Base-by-base conservation (phyloP, 257 asterid genomes). In the Perilla frutescens region DNA sequence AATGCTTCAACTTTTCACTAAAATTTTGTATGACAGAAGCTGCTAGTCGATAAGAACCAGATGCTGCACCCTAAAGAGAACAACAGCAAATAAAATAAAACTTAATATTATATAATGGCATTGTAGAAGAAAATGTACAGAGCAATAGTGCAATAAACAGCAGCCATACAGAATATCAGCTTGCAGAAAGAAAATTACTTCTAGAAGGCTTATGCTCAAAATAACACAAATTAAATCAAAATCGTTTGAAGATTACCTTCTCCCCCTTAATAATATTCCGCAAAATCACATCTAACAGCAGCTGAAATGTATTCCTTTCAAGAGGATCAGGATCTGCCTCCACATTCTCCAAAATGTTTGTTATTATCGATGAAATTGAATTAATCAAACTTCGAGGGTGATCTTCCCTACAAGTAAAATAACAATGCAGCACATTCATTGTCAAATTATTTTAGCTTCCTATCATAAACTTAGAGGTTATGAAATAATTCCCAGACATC, bases 201-300 rank as follows among this genome's bases (percentile, higher is more conserved):
- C n/a, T 32, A 20, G 41, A 44, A 71, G 75, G 29, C n/a, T 72
- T 53, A 29, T 70, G 36, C 74, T 48, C 26, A 36, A 58, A 14
- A 49, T 10, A 61, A 62, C 62, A 43, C 13, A 76, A 45, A 58
- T 6, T 45, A 66, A 66, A 58, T 13, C 44, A 49, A 45, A 68
- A 44, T 8, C 36, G 44, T 73, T 2, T 41, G 50, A 67, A n/a
- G 29, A 77, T 44, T 65, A 87, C 98, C 96, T 89, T 83, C 56
- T 77, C 73, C 73, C 88, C 91, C 79, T 81, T 84, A 77, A 90
- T 70, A 79, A 92, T 84, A 82, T 89, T 89, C 80, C 80, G 89
- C 74, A 93, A 78, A 80, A 93, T 77, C 84, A 90, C 86, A 76
- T 89, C 97, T 74, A 85, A 57, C 66, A 92, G 92, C 54, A 86